Evolutionary conservation across 345 rosid genomes (phyloP), one percentile per base, ranked within the genome.

Genomic region (Corchorus olitorius): DNA sequence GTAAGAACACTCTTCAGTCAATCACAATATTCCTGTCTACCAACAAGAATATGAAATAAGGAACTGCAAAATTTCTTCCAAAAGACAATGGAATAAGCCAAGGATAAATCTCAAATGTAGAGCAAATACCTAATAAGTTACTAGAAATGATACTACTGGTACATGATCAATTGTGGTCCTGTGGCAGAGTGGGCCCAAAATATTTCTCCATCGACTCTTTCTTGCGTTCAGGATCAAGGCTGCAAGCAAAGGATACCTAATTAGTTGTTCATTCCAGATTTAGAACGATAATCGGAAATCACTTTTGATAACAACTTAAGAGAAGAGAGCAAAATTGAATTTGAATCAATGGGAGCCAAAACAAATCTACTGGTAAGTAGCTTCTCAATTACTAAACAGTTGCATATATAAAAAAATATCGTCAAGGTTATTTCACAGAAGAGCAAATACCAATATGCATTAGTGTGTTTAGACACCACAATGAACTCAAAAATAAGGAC

Each of bases 131-230:
- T 27, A 12, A 49, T 17, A 9, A 58, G 41, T 53, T 22, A 58
- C 20, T 63, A 74, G 74, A 69, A 72, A 11, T 66, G 55, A 49
- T 74, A 78, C 81, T 81, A 77, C 39, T 16, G 13, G 62, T 11
- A 50, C 72, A 50, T 10, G 27, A 50, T 69, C 34, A 50, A 70
- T 83, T 79, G 70, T 76, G 76, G 48, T 86, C 86, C 43, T 65
- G 78, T 4, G 84, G 84, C 73, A 78, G 82, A 73, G 85, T 70
- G 20, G 97, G 94, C 72, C 94, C 99, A 75, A 88, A 81, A 84
- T 96, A 96, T 79, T 96, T 96, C 87, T 96, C 97, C 91, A 92
- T 89, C n/a, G 97, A 96, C 82, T 96, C 99, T 81, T 91, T 92
- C 82, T 93, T 96, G 83, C 77, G 99, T 75, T 89, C 97, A 67